Evolutionary conservation across 2,329 filamentous ascomycete species (phyloP).

Genomic region (Hysterium pulicare): DNA sequence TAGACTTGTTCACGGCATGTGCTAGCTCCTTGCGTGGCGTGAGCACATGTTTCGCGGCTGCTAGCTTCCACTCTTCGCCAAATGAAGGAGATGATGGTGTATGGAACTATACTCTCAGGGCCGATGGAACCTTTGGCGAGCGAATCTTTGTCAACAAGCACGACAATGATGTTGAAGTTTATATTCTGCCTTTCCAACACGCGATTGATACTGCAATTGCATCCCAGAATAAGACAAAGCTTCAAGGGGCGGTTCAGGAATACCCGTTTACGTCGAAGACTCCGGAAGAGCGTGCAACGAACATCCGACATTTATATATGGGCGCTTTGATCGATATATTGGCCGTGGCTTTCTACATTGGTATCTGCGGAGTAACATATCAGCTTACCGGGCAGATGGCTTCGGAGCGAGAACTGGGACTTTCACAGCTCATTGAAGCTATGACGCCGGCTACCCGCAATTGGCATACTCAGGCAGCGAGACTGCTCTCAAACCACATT

Average conservation of each 20-base stretch:
- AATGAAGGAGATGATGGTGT: constrained; percentile 60
- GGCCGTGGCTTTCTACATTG: constrained; percentile 74
- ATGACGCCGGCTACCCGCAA: constrained; percentile 77
- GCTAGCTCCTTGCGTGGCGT: constrained; percentile 57
- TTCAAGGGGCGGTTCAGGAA: constrained; percentile 50
- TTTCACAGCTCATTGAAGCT: constrained; percentile 83
- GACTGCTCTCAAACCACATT: constrained; percentile 75
- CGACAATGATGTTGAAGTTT: constrained; percentile 73
- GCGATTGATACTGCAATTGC: constrained; percentile 74
- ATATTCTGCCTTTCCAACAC: constrained; percentile 73
- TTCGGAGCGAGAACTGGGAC: constrained; percentile 78
- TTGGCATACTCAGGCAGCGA: constrained; percentile 74
- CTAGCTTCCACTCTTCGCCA: constrained; percentile 73
- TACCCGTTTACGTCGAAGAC: constrained; percentile 75
- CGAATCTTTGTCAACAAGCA: constrained; percentile 62
- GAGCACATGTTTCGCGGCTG: constrained; percentile 68
- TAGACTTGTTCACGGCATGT: constrained; percentile 62
- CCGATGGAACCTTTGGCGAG: constrained; percentile 66
- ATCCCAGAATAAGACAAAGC: constrained; percentile 45
- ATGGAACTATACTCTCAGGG: constrained; percentile 86
- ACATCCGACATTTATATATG: constrained; percentile 70
- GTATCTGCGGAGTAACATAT: constrained; percentile 77
- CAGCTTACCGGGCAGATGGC: constrained; percentile 85
- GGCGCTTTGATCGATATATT: constrained; percentile 70
- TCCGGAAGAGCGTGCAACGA: constrained; percentile 60